Conservation (phyloP, 768 basidiomycete genomes). For the Boletus patriciae region DNA sequence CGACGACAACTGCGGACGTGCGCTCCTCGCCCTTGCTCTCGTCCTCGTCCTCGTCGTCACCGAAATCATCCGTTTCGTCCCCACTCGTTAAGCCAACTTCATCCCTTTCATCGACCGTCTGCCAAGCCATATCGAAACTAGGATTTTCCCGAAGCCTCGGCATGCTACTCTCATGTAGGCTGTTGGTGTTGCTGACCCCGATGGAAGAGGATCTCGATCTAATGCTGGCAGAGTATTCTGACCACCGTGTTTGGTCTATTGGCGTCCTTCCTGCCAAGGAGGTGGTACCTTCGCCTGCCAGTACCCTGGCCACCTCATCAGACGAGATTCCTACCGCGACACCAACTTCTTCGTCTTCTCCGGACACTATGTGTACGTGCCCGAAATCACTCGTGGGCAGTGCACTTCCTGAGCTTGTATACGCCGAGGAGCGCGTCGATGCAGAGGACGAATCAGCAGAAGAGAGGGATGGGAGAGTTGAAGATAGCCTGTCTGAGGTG, state of each 20-base stretch:
- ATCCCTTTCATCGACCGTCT: conserved; percentile 68
- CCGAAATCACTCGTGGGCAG: conserved; percentile 59
- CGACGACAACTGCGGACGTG: conserved; percentile 74
- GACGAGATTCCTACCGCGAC: conserved; percentile 61
- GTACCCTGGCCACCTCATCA: conserved; percentile 62
- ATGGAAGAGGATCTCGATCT: conserved; percentile 73
- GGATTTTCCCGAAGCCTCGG: conserved; percentile 59
- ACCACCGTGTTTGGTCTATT: conserved; percentile 69
- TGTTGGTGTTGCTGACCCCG: conserved; percentile 45
- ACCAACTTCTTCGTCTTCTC: conserved; percentile 52
- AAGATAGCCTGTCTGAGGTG: conserved; percentile 34
- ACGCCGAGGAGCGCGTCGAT: conserved; percentile 75
- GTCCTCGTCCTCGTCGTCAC: conserved; percentile 48
- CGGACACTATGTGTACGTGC: conserved; percentile 64
- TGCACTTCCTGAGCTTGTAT: conserved; percentile 69
- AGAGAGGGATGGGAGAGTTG: conserved; percentile 58
- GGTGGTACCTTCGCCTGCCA: conserved; percentile 50
- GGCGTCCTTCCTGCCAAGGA: conserved; percentile 51
- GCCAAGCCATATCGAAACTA: conserved; percentile 79
- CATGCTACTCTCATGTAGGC: conserved; percentile 39
- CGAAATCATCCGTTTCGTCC: conserved; percentile 53
- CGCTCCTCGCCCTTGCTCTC: conserved; percentile 63
- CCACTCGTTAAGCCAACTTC: conserved; percentile 59
- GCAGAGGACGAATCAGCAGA: conserved; percentile 69
- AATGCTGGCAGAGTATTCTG: conserved; percentile 64